These are phyloP conservation scores for Meyerozyma athensensis DNA, from an alignment of 1,139 yeast species.

Conservation along the genomic window DNA sequence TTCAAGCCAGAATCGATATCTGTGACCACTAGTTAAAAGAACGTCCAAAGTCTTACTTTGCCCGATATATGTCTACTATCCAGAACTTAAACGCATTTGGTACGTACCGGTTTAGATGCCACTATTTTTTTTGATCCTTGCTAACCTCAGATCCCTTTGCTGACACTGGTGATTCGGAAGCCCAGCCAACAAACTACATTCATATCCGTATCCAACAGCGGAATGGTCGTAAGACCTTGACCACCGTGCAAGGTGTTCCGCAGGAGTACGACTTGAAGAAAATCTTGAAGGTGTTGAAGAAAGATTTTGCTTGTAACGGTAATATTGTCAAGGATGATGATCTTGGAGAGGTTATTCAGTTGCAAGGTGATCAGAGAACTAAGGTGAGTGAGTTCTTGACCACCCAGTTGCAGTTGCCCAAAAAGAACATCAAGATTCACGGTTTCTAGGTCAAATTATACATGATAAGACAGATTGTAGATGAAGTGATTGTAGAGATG, in stretches of 20 bases:
- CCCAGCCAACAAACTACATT: conserved; percentile 91
- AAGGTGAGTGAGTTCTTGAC: conserved; percentile 93
- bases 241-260: conserved; percentile 98
- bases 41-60: conserved; percentile 2
- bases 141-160: conserved; percentile 82
- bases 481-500: too few species aligned
- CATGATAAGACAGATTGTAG: neutral
- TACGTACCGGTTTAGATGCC: conserved; percentile 26
- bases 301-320: conserved; percentile 98
- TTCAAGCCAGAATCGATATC: neutral
- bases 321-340: conserved; percentile 95
- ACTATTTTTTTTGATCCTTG: conserved; percentile 4
- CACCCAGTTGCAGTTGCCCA: conserved; percentile 80
- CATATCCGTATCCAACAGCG: conserved; percentile 99
- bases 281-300: conserved; percentile 88
- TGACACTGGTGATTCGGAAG: conserved; percentile 99
- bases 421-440: conserved; percentile 96
- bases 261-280: conserved; percentile 92
- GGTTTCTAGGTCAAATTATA: conserved; percentile 61
- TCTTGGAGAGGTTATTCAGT: conserved; percentile 93
- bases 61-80: conserved; percentile 72
- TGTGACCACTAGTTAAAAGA: neutral
- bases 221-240: conserved; percentile 98
- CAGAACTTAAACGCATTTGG: conserved; percentile 95
- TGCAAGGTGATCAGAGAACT: conserved; percentile 98